Evolutionary conservation across 345 rosid species (phyloP), one percentile per base, ranked within the genome.

Genomic region (Dimocarpus longan): DNA sequence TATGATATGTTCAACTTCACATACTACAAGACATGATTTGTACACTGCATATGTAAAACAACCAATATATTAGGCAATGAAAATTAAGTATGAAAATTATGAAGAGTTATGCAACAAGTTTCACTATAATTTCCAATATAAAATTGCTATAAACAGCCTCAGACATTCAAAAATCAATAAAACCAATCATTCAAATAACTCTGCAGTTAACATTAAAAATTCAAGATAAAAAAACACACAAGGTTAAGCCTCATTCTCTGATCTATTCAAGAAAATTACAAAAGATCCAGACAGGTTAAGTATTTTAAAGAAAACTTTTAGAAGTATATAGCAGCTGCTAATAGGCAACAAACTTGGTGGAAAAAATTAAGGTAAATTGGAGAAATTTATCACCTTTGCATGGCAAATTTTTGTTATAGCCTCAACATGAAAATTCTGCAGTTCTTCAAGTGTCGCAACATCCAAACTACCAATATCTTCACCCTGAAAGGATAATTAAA

Each of bases 391-490:
- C 50, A 91, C 90, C 91, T 88, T 89, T n/a, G 88, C 86, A 65
- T 80, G 87, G 83, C 87, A 86, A 70, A 86, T 88, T 79, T 84
- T 88, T 9, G 92, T 85, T 79, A 88, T 80, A 39, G 85, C 91
- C 70, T 88, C 90, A 63, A 89, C 88, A 72, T 86, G 94, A 85
- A 86, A 82, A 82, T 85, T 84, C 79, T 88, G 89, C 75, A 88
- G 85, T 76, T 88, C 89, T 76, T 88, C 93, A 13, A 90, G 93
- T 39, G 85, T 68, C 9, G 50, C 71, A 8, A 79, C 84, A 72
- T 85, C 89, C 80, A 89, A 76, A 76, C 81, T 83, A 57, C 76
- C 69, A 72, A 91, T 78, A 82, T 86, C 87, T 79, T 91, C 94
- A 68, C 92, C 89, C 94, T 91, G 79, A 68, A 69, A 73, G 10